Base-by-base conservation (phyloP, 176 grass and related monocot species). In the Rhynchospora pubera region DNA sequence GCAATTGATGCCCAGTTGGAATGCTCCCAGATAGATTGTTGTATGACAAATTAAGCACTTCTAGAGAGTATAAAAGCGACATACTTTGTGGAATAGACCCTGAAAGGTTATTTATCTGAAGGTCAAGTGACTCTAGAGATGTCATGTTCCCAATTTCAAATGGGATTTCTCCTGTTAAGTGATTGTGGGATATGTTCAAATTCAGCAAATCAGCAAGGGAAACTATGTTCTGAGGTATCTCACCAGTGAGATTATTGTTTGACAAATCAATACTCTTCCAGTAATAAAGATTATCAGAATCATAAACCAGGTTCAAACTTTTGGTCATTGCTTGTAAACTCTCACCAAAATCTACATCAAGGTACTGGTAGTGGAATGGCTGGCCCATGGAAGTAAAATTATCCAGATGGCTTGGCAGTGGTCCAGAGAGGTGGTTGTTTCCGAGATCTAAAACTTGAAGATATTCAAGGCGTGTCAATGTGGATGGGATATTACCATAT, bases 21-120 rank as follows among this genome's bases (percentile, higher is more conserved):
- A 92, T 92, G 39, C 32, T 67, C 65, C 90, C 87, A 9, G 82
- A 83, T 1, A 92, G 71, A 78, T 85, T 62, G 30, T 92, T 92
- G 18, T 83, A 82, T 28, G 90, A 85, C 13, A 89, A 43, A 62
- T 92, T 85, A 39, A 89, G 47, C 0, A 1, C 0, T 22, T 53
- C 44, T 18, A 92, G 58, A 64, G 1, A 80, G 7, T 73, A 60
- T 16, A 89, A 51, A 18, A 0, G 16, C 4, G 78, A 5, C 67
- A 89, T 84, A 84, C 76, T 87, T 23, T 62, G 24, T 57, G 87
- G 90, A 52, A 91, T 89, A 5, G 57, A 6, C 26, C 90, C 69
- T 0, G 68, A 85, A 10, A 89, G 77, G 9, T 84, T 45, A 80
- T 87, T 91, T 43, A 84, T 60, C 3, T 81, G 83, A 45, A 91